phyloP scores from a whole-genome alignment of 2,329 filamentous ascomycete genomes.

The Fusarium temperatum region DNA sequence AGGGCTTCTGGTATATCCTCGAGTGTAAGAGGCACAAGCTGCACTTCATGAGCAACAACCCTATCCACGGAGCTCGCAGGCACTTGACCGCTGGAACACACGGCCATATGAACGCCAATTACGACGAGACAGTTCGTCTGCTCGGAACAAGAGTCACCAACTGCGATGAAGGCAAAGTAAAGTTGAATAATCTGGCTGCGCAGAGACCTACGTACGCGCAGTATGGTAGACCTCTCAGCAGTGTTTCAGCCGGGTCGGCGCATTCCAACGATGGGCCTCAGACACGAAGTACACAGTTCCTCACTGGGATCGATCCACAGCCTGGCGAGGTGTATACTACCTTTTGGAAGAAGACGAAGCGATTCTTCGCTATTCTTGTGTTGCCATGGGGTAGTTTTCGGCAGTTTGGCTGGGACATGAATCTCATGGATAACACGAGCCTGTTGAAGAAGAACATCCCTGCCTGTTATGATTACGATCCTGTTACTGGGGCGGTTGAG shows the following conservation, averaged over 20 bases:
- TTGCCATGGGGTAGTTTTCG: background rate
- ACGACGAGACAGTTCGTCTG: background rate
- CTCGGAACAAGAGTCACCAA: rapidly evolving
- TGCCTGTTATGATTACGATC: background rate
- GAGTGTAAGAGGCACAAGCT: background rate
- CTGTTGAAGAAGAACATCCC: background rate
- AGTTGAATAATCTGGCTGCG: background rate
- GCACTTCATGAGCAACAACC: background rate
- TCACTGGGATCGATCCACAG: background rate
- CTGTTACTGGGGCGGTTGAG: rapidly evolving
- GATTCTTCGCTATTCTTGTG: background rate
- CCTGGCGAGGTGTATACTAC: constrained; percentile 2
- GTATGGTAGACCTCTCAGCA: background rate
- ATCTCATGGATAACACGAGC: background rate
- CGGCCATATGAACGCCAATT: background rate
- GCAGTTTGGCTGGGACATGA: background rate
- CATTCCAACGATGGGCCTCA: background rate
- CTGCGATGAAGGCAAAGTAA: background rate
- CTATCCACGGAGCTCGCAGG: background rate
- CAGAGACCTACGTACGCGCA: background rate
- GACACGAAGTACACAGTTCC: background rate
- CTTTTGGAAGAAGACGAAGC: background rate
- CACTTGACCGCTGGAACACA: background rate
- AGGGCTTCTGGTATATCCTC: constrained; percentile 5
- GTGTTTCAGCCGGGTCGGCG: background rate